phyloP scores from a whole-genome alignment of 2,329 filamentous ascomycete genomes.

The Graphilbum fragrans region DNA sequence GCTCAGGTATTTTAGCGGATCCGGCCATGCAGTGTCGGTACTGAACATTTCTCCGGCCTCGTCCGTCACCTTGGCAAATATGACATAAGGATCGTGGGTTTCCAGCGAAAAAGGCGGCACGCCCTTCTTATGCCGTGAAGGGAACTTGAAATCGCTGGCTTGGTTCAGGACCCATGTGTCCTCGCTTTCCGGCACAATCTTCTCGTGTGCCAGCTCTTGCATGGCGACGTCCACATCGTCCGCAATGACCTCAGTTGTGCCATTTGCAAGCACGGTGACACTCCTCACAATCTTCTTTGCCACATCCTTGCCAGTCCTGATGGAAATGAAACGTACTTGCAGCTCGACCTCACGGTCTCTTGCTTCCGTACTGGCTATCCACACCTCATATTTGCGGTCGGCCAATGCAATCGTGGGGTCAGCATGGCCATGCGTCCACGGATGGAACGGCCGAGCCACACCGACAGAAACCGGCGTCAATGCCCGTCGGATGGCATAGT shows the following conservation, averaged over 20 bases:
- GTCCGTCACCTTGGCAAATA: slow-evolving; percentile 25
- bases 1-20: slow-evolving; percentile 48
- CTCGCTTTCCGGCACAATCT: too few species aligned
- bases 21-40: slow-evolving; percentile 44
- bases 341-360: too few species aligned
- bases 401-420: slow-evolving; percentile 25
- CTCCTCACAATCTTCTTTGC: too few species aligned
- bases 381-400: slow-evolving; percentile 25
- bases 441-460: slow-evolving; percentile 27
- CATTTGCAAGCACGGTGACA: too few species aligned
- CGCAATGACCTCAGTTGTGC: slow-evolving; percentile 24
- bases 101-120: neutral
- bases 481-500: slow-evolving; percentile 33
- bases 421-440: neutral
- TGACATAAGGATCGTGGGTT: slow-evolving; percentile 17
- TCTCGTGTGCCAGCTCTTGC: too few species aligned
- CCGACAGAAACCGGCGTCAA: slow-evolving; percentile 48
- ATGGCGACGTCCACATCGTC: slow-evolving; percentile 13
- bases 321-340: slow-evolving; percentile 26
- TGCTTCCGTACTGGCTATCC: too few species aligned
- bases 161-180: too few species aligned
- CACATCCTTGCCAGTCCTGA: slow-evolving; percentile 25
- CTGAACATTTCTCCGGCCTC: slow-evolving; percentile 25
- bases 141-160: too few species aligned
- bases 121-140: too few species aligned